Evolutionary conservation across 192 early-diverging fungal species (phyloP), one percentile per base, ranked within the genome.

Genomic region (Coemansia sp.): DNA sequence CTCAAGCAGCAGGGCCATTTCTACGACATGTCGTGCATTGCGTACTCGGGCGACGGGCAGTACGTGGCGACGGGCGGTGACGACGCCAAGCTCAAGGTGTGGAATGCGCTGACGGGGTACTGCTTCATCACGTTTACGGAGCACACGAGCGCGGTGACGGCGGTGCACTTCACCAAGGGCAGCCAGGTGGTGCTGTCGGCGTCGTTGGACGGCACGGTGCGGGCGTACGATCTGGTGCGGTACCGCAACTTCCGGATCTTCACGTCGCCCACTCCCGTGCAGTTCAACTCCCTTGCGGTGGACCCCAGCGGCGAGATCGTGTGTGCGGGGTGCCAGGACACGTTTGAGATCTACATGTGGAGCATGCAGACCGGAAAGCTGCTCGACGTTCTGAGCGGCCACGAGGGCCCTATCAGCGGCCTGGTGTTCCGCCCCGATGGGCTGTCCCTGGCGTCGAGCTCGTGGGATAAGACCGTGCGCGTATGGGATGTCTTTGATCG

Each of bases 171-270:
- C 78, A 89, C 97, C 34, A 89, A 94, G 62, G 95, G 95, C 13
- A 77, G 67, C 60, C 94, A 96, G 64, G 91, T 98, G 4, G 86
- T 99, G 3, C 94, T 98, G 45, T 97, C 97, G 3, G 91, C 96
- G 1, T 95, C 93, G 42, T 81, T 97, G 63, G 98, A 99, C 79
- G 98, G 98, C 34, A 99, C 98, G 1, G 95, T 99, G 19, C 89
- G 98, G n/a, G 98, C 97, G 5, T 99, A 90, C 69, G 98, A 99
- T 83, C 73, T 99, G 62, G 90, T 97, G 29, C 89, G 98, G 60
- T 99, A 99, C 78, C 88, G 98, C 64, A 99, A 99, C 76, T 99
- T 99, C 85, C 87, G 96, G 66, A 97, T 97, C 2, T 97, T 98
- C 67, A 97, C 94, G 0, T 91, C 95, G 46, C 96, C 98, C 0